A percentile compares a stretch with the other conserved stretches of the same genome.
These are phyloP conservation scores for Paecilomyces formosus DNA, from an alignment of 2,329 filamentous ascomycete species.

Conservation along the genomic window DNA sequence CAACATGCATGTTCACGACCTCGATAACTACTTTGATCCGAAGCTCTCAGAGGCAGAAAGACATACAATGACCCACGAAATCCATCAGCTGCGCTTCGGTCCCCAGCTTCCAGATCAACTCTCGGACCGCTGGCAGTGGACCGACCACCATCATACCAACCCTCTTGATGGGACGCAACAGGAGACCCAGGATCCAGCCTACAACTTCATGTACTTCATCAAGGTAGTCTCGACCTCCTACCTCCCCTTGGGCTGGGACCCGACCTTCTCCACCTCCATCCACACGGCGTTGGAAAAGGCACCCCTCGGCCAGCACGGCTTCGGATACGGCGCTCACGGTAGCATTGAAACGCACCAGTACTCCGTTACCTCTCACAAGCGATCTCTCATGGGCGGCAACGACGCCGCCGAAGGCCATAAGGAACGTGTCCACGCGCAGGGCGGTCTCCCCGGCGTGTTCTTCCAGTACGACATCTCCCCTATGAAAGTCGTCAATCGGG, in stretches of 20 bases:
- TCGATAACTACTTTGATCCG: conserved; percentile 86
- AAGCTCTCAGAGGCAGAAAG: conserved; percentile 50
- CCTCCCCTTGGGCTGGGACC: conserved; percentile 82
- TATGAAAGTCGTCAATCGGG: conserved; percentile 98
- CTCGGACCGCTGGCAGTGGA: conserved; percentile 60
- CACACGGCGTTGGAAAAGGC: conserved; percentile 43
- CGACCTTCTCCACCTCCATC: conserved; percentile 38
- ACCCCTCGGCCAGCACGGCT: conserved; percentile 62
- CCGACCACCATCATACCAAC: conserved; percentile 77
- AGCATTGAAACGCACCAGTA: conserved; percentile 98
- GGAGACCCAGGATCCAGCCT: conserved; percentile 70
- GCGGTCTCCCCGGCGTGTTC: conserved; percentile 95
- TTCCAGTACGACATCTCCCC: conserved; percentile 99
- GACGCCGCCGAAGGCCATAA: conserved; percentile 84
- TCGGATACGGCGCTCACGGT: conserved; percentile 58
- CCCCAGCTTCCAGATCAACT: conserved; percentile 76
- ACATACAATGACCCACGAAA: conserved; percentile 82
- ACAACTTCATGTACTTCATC: conserved; percentile 98
- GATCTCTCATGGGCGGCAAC: conserved; percentile 74
- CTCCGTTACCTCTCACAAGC: conserved; percentile 92
- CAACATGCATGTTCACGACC: conserved; percentile 95
- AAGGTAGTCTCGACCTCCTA: conserved; percentile 98
- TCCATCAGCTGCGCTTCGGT: conserved; percentile 87
- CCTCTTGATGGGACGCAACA: conserved; percentile 78
- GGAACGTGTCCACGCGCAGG: conserved; percentile 79